A percentile compares a stretch with the other conserved stretches of the same genome.
phyloP scores from a whole-genome alignment of 1,139 yeast genomes.

The Saccharomycopsis hybrid region DNA sequence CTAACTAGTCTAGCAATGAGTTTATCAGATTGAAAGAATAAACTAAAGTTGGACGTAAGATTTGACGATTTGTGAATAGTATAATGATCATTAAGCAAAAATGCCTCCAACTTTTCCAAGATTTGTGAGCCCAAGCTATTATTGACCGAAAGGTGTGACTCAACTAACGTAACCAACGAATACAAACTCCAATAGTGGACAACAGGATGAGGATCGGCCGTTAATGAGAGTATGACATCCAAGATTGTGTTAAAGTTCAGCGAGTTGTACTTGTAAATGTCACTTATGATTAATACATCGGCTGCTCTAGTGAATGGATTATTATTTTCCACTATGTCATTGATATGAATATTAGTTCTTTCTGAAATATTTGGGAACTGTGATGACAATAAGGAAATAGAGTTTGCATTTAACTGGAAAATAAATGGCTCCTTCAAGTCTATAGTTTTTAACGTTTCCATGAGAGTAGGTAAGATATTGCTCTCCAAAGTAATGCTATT shows the following conservation, averaged over 20 bases:
- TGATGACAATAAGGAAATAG: slow-evolving; percentile 56
- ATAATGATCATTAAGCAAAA: slow-evolving; percentile 46
- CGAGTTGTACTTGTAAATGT: slow-evolving; percentile 44
- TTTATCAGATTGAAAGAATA: slow-evolving; percentile 34
- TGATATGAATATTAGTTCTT: slow-evolving; percentile 48
- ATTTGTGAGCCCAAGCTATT: slow-evolving; percentile 37
- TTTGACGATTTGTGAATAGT: slow-evolving; percentile 41
- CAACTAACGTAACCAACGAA: slow-evolving; percentile 51
- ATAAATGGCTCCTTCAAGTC: slow-evolving; percentile 35
- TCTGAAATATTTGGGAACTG: slow-evolving; percentile 38
- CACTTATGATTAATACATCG: slow-evolving; percentile 52
- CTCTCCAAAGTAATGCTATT: slow-evolving; percentile 33
- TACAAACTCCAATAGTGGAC: slow-evolving; percentile 70
- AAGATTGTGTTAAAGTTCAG: slow-evolving; percentile 39
- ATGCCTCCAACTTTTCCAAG: slow-evolving; percentile 38
- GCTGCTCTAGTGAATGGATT: slow-evolving; percentile 67
- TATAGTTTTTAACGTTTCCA: slow-evolving; percentile 52
- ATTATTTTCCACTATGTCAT: slow-evolving; percentile 51
- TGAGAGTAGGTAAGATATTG: slow-evolving; percentile 42
- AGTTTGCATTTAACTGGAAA: slow-evolving; percentile 53
- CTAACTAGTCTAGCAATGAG: slow-evolving; percentile 37
- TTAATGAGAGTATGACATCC: slow-evolving; percentile 53
- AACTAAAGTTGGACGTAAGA: slow-evolving; percentile 42
- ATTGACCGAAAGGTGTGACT: slow-evolving; percentile 47
- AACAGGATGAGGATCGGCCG: slow-evolving; percentile 77